Evolutionary conservation across 1,139 yeast species (phyloP).

Genomic region (Magnusiomyces paraingens): DNA sequence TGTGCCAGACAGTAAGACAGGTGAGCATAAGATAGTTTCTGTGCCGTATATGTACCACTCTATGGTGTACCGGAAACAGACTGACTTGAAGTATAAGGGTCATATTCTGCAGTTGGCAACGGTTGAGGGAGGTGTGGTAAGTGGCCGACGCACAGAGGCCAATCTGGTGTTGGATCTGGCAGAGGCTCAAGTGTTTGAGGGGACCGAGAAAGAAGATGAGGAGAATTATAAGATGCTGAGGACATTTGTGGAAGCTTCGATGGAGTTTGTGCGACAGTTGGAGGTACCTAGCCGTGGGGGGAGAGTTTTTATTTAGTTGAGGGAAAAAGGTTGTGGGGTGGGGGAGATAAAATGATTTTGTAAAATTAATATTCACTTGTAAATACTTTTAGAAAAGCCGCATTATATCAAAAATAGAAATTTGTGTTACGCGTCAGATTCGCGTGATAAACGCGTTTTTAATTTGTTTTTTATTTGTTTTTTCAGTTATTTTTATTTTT

Average conservation of each 20-base stretch:
- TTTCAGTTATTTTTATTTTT: too few species aligned
- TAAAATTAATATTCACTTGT: too few species aligned
- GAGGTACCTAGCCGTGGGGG: too few species aligned
- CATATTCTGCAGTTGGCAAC: conserved; percentile 41
- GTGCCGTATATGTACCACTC: conserved; percentile 43
- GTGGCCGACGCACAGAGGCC: conserved; percentile 48
- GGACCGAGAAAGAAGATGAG: background rate
- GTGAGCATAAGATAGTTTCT: conserved; percentile 9
- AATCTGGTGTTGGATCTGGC: conserved; percentile 38
- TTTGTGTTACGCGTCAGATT: too few species aligned
- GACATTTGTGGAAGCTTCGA: background rate
- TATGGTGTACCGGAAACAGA: conserved; percentile 40
- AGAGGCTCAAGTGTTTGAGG: background rate
- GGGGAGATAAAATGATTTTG: too few species aligned
- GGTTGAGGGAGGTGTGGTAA: conserved; percentile 53
- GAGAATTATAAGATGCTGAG: background rate
- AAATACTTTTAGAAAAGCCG: too few species aligned
- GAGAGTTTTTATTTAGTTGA: too few species aligned
- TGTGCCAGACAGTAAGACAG: background rate
- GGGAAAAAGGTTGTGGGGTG: too few species aligned
- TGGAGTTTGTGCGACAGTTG: background rate
- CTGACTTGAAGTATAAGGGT: conserved; percentile 37
- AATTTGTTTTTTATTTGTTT: too few species aligned
- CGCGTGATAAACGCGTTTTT: too few species aligned
- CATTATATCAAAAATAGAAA: too few species aligned